phyloP scores from a whole-genome alignment of 2,329 filamentous ascomycete species.

The Pseudopyricularia cyperi region DNA sequence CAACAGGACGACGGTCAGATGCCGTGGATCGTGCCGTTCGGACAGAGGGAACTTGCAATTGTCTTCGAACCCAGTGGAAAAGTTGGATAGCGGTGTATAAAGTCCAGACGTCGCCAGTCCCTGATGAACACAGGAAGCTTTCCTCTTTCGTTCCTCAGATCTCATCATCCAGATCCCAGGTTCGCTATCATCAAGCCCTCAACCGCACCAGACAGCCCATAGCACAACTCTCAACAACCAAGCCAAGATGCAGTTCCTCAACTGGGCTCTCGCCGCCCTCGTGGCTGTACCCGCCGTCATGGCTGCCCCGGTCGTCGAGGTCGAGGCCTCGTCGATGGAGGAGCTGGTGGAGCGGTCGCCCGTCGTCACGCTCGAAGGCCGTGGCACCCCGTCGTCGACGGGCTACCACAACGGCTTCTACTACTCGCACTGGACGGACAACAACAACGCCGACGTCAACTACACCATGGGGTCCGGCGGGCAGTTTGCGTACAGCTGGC shows the following conservation, averaged over 20 bases:
- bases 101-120: neutral
- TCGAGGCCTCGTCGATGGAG: neutral
- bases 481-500: constrained; percentile 27
- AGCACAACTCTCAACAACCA: neutral
- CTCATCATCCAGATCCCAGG: neutral
- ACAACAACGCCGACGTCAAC: constrained; percentile 17
- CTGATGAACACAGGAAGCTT: neutral
- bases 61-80: no score
- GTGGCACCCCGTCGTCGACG: constrained; percentile 26
- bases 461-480: constrained; percentile 27
- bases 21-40: no score
- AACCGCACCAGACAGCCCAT: neutral
- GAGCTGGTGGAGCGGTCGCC: neutral
- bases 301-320: neutral
- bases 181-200: neutral
- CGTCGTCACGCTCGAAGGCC: neutral
- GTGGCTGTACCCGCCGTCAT: neutral
- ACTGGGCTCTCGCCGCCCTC: neutral
- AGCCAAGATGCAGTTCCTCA: neutral
- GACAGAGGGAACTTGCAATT: no score
- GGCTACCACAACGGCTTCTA: constrained; percentile 45
- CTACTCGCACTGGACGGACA: constrained; percentile 32
- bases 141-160: neutral
- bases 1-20: no score
- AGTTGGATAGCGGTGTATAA: no score